Conservation (phyloP, 768 basidiomycete species). For the Tylopilus subfusipes region DNA sequence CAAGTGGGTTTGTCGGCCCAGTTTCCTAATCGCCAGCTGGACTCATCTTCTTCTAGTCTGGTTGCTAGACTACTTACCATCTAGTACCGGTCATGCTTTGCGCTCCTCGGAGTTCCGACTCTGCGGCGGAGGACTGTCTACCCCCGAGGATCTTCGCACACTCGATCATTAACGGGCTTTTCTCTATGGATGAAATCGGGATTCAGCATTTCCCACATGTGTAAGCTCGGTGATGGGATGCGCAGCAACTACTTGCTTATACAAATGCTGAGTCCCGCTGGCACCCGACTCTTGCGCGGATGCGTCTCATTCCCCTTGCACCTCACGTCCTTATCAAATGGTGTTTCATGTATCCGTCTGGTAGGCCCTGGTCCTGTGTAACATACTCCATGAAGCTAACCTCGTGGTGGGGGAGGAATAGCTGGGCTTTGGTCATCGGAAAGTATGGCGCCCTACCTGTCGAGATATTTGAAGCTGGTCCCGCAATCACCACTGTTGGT, state of each 20-base stretch:
- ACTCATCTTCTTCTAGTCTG: too few species aligned
- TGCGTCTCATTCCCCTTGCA: not conserved
- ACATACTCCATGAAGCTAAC: not conserved
- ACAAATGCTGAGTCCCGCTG: not conserved
- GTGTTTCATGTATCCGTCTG: constrained; percentile 17
- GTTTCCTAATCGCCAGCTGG: too few species aligned
- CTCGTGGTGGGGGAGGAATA: constrained; percentile 37
- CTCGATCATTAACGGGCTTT: too few species aligned
- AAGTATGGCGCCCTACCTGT: constrained; percentile 18
- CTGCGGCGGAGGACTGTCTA: too few species aligned
- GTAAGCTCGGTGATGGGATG: too few species aligned
- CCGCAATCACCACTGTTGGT: not conserved
- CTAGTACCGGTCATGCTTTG: too few species aligned
- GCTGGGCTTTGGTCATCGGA: constrained; percentile 31
- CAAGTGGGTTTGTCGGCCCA: too few species aligned
- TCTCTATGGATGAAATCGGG: too few species aligned
- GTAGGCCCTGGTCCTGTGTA: not conserved
- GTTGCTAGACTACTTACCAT: too few species aligned
- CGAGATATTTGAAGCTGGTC: not conserved
- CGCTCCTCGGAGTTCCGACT: too few species aligned
- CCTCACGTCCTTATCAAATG: not conserved
- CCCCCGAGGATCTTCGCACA: too few species aligned
- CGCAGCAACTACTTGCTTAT: not conserved
- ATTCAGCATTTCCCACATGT: too few species aligned
- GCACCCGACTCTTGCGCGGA: not conserved